phyloP scores from a whole-genome alignment of 441 rosid genomes.

The Corymbia calophylla region DNA sequence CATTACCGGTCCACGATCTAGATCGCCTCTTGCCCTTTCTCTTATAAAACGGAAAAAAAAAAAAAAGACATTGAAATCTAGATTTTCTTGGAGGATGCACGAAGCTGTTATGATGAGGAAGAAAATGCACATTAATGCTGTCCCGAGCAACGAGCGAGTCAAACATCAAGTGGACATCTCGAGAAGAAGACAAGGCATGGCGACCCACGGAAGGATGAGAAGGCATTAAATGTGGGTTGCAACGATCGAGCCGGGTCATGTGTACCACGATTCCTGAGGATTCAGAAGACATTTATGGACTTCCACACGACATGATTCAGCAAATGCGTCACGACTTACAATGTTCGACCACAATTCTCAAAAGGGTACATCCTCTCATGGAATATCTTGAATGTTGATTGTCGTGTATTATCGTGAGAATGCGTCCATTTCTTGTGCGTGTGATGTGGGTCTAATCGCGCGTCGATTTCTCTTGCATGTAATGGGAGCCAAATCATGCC shows the following conservation, averaged over 20 bases:
- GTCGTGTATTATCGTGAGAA: background rate
- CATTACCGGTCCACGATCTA: fast-evolving
- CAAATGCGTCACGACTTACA: background rate
- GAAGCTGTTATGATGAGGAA: background rate
- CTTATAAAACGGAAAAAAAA: background rate
- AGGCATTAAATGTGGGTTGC: background rate
- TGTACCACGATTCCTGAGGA: background rate
- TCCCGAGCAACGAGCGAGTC: background rate
- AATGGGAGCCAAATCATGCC: background rate
- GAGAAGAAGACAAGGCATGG: background rate
- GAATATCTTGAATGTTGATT: background rate
- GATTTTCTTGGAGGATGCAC: background rate
- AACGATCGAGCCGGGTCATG: background rate
- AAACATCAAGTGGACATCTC: background rate
- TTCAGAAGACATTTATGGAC: background rate
- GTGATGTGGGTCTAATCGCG: background rate
- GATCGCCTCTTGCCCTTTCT: background rate
- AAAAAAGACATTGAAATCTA: background rate
- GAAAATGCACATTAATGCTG: background rate
- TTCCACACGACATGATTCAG: background rate
- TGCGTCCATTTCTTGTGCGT: background rate
- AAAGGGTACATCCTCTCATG: too few relatives aligned
- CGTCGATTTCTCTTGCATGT: background rate
- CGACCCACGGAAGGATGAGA: background rate
- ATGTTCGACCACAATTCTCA: background rate